Evolutionary conservation across 768 basidiomycete species (phyloP), one percentile per base, ranked within the genome.

Genomic region (Tulasnella sp.): DNA sequence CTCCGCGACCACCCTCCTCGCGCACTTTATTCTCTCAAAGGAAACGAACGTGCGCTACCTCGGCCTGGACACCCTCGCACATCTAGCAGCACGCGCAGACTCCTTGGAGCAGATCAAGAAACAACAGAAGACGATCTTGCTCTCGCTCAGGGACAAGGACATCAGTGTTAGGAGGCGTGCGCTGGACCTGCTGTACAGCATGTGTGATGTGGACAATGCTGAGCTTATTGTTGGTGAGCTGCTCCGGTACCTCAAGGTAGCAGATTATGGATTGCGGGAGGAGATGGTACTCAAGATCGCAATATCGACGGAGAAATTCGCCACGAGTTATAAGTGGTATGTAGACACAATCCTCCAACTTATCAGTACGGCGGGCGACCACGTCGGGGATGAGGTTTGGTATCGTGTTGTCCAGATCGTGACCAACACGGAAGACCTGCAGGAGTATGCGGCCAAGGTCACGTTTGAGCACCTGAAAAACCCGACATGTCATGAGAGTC

Each of bases 211-310:
- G n/a, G 86, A 89, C 67, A 99, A 97, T 72, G 90, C 95, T 4
- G 93, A 96, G 69, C 75, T 89, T 63, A 93, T 98, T 67, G 96
- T 99, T 32, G 94, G 88, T 38, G 95, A 99, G 72, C 78, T 99
- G 17, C 75, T 99, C 58, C 83, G 88, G 59, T 99, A 97, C 71
- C 81, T 99, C 60, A 83, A 83, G 69, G 83, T 96, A n/a, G 96
- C 96, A 5, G 96, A 99, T 71, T 98, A 97, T 66, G 92, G 85
- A 15, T 76, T 99, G 30, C 80, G 96, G 45, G 96, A 99, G 73
- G 94, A 99, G 72, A 93, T 98, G 94, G 96, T 98, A 1, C 78
- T 98, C 56, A 98, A 98, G 73, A 95, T 99, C 58, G 96, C 96
- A 43, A 94, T 98, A 63, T 76, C 97, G 62, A 98, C 96, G n/a